Percentiles rank a stretch among this genome's conserved stretches.
Conservation (phyloP, 2,329 filamentous ascomycete species). For the Botrytis paeoniae region DNA sequence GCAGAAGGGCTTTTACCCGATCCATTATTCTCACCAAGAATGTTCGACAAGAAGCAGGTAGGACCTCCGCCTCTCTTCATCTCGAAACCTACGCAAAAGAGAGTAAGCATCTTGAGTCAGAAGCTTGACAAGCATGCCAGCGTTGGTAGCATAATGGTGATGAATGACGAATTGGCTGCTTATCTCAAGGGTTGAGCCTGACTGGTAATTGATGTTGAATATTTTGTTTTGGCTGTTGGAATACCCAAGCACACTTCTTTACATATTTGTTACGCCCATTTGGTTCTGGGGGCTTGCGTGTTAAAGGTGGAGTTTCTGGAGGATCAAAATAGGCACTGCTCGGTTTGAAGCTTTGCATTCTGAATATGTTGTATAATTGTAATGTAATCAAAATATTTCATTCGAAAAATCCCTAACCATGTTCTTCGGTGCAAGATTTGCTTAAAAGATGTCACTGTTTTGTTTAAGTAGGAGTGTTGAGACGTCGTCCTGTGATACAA, state of each 20-base stretch:
- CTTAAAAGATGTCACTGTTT: not conserved
- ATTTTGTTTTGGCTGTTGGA: not conserved
- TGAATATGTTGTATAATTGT: not conserved
- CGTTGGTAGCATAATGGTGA: not conserved
- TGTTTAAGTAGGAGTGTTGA: not conserved
- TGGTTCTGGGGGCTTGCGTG: not conserved
- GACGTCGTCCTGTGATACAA: not conserved
- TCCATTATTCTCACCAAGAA: not conserved
- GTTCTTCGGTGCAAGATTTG: not conserved
- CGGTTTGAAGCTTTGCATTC: not conserved
- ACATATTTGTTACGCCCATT: not conserved
- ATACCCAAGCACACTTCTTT: slow-evolving; percentile 9
- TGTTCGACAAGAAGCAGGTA: not conserved
- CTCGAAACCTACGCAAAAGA: not conserved
- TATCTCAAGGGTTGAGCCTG: not conserved
- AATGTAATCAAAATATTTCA: not conserved
- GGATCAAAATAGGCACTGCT: not conserved
- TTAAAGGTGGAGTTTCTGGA: not conserved
- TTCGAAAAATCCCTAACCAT: too few species aligned
- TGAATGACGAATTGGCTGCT: slow-evolving; percentile 2
- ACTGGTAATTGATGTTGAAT: not conserved
- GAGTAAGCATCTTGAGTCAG: not conserved
- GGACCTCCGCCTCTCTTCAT: not conserved
- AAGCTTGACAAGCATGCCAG: not conserved
- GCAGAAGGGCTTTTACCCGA: not conserved